Evolutionary conservation across 768 basidiomycete genomes (phyloP).

Genomic region (Trametes sanguinea): DNA sequence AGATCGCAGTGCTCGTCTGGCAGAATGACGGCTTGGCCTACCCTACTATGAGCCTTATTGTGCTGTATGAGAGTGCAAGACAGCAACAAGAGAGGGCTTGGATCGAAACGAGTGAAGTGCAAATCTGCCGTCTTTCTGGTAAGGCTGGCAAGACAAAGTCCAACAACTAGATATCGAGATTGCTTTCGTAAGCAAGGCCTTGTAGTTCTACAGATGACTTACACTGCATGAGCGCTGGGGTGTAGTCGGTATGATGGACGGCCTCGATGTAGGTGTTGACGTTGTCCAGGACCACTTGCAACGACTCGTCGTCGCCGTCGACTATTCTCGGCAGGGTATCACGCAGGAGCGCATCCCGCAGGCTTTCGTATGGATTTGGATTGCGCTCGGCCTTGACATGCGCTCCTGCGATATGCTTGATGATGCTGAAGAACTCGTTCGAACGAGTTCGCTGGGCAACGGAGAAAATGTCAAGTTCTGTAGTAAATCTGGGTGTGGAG

Average conservation of each 20-base stretch:
- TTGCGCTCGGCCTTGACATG: conserved; percentile 36
- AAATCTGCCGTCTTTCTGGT: conserved; percentile 63
- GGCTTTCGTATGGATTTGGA: conserved; percentile 28
- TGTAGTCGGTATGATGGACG: conserved; percentile 57
- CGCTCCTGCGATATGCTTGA: conserved; percentile 48
- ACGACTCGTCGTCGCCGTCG: conserved; percentile 52
- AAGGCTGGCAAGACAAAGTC: conserved; percentile 52
- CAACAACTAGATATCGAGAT: conserved; percentile 46
- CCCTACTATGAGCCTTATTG: conserved; percentile 60
- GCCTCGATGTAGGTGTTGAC: conserved; percentile 57
- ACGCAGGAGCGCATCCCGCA: conserved; percentile 55
- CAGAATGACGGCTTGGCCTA: conserved; percentile 32
- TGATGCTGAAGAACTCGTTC: conserved; percentile 51
- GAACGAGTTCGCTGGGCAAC: conserved; percentile 46
- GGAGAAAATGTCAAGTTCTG: background rate
- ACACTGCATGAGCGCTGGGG: conserved; percentile 58
- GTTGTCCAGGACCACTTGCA: conserved; percentile 59
- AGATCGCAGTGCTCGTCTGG: background rate
- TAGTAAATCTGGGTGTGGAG: background rate
- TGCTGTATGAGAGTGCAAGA: conserved; percentile 55
- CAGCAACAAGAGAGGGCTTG: conserved; percentile 56
- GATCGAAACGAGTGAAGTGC: conserved; percentile 49
- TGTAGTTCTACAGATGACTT: conserved; percentile 25
- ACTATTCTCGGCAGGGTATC: conserved; percentile 51
- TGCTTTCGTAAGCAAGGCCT: conserved; percentile 1